Evolutionary conservation across 768 basidiomycete genomes (phyloP), one percentile per base, ranked within the genome.

Genomic region (Cystobasidium onofrii): DNA sequence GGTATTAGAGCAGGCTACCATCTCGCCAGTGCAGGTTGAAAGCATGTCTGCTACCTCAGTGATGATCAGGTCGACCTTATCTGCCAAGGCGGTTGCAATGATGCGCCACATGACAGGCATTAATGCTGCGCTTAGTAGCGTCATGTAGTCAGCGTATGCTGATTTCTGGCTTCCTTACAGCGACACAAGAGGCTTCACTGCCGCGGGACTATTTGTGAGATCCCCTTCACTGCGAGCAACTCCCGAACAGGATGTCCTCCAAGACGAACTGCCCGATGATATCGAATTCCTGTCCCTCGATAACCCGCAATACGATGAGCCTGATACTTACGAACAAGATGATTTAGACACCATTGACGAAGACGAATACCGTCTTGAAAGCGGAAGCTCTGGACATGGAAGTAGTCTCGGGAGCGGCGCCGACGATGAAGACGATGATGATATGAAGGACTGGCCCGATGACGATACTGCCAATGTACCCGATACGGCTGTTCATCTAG

Each of bases 401-500:
- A 36, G 33, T 13, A 64, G 39, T 64, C 31, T 29, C 2, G 63
- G 63, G 10, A 20, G 17, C 27, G 41, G n/a, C 29, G 29, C 12
- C 13, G 31, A 9, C 20, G 52, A 46, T 36, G 52, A 50, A 4
- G 27, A 31, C 15, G 74, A 75, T 33, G 65, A 54, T 52, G 61
- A 73, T 27, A 23, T 43, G 62, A 34, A 55, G 20, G 73, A 43
- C 39, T 25, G 36, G 33, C 39, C 63, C 23, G 74, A 74, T 57
- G 76, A 75, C 7, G 77, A 76, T 55, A 73, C 36, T 1, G 75
- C 66, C 60, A 44, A 74, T 13, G 74, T 70, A 13, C 75, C 76
- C 63, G 76, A 76, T 36, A 75, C 76, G 55, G 74, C 77, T 46
- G 75, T 76, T 3, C 79, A 79, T 65, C 65, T 78, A 33, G 69